A percentile compares a stretch with the other conserved stretches of the same genome.
Conservation (phyloP, 2,329 filamentous ascomycete species). For the Cercospora brassicicola region DNA sequence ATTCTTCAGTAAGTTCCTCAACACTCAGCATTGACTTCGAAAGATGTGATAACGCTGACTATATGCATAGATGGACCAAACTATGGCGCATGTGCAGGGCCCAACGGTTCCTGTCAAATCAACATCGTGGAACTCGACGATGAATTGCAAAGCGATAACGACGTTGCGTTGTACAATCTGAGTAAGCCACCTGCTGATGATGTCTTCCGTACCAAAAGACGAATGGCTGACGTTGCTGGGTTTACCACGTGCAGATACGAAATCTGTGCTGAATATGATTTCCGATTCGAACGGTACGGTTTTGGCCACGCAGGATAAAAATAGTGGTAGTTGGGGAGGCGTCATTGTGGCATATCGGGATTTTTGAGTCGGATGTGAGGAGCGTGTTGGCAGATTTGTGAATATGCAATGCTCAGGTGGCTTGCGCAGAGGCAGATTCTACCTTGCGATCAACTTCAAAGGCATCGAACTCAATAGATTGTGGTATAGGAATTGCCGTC, state of each 20-base stretch:
- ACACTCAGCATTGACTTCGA: background rate
- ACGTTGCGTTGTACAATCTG: slow-evolving; percentile 27
- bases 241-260: slow-evolving; percentile 17
- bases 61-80: slow-evolving; percentile 30
- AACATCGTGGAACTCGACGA: slow-evolving; percentile 33
- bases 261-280: slow-evolving; percentile 30
- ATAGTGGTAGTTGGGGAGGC: slow-evolving; percentile 32
- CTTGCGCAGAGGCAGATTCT: no score
- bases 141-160: slow-evolving; percentile 13
- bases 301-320: slow-evolving; percentile 21
- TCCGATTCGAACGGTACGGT: slow-evolving; percentile 20
- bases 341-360: slow-evolving; percentile 29
- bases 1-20: slow-evolving; percentile 38
- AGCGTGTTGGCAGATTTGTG: background rate
- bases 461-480: background rate
- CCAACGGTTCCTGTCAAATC: slow-evolving; percentile 42
- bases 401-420: background rate
- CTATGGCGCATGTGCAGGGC: slow-evolving; percentile 26
- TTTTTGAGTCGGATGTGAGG: background rate
- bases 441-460: background rate
- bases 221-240: background rate
- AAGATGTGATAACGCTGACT: background rate
- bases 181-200: slow-evolving; percentile 14
- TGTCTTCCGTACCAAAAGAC: background rate
- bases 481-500: background rate